These are phyloP conservation scores for Pleurostoma richardsiae DNA, from an alignment of 2,329 filamentous ascomycete genomes.

Conservation along the genomic window DNA sequence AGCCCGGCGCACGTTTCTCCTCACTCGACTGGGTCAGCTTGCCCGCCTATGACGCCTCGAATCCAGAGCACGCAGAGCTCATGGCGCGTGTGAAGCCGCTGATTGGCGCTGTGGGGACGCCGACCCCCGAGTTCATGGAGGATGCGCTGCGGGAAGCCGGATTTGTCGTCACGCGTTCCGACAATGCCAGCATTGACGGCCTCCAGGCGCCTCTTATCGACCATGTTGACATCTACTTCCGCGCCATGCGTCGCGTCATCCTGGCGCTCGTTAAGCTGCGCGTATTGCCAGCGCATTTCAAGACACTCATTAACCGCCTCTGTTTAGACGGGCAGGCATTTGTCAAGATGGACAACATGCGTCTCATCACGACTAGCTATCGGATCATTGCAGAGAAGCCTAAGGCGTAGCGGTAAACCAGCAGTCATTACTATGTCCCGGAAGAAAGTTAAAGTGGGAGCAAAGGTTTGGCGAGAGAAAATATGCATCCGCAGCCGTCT, in stretches of 20 bases:
- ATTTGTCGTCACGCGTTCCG: slow-evolving; percentile 39
- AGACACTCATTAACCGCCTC: slow-evolving; percentile 45
- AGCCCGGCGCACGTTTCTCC: slow-evolving; percentile 44
- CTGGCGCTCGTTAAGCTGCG: slow-evolving; percentile 40
- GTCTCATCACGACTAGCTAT: slow-evolving; percentile 46
- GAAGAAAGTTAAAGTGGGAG: too few relatives aligned
- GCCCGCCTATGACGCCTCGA: slow-evolving; percentile 39
- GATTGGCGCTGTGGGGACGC: slow-evolving; percentile 49
- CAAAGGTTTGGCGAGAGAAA: too few relatives aligned
- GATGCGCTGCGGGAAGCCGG: slow-evolving; percentile 38
- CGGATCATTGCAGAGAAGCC: slow-evolving; percentile 46
- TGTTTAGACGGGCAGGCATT: slow-evolving; percentile 50
- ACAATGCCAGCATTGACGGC: slow-evolving; percentile 46
- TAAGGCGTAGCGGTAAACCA: not conserved
- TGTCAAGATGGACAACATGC: slow-evolving; percentile 50
- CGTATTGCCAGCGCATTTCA: slow-evolving; percentile 44
- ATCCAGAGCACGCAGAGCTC: slow-evolving; percentile 41
- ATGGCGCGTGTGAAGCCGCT: slow-evolving; percentile 51
- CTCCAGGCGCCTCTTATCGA: slow-evolving; percentile 48
- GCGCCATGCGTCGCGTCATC: slow-evolving; percentile 41
- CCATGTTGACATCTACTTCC: slow-evolving; percentile 49
- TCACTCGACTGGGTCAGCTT: slow-evolving; percentile 49
- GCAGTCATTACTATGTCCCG: not conserved
- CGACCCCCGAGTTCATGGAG: slow-evolving; percentile 41
- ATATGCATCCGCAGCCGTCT: too few relatives aligned